These are phyloP conservation scores for Amniculicola lignicola DNA, from an alignment of 495 filamentous ascomycete genomes.

Conservation along the genomic window DNA sequence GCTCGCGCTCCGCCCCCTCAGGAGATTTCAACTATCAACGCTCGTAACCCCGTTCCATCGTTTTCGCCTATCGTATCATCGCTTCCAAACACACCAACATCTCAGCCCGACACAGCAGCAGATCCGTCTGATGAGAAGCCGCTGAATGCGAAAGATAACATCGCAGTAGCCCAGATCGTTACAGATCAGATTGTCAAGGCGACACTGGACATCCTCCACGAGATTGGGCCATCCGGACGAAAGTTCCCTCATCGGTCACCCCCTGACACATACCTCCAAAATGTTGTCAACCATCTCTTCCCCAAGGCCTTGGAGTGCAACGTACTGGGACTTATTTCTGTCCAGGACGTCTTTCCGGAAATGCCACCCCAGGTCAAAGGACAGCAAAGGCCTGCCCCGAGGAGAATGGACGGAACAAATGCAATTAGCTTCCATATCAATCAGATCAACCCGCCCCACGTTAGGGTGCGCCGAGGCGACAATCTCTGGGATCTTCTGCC, in stretches of 20 bases:
- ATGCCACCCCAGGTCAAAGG: slow-evolving; percentile 21
- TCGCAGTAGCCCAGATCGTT: slow-evolving; percentile 60
- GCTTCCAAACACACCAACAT: slow-evolving; percentile 47
- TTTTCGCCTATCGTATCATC: slow-evolving; percentile 49
- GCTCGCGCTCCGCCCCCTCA: slow-evolving; percentile 12
- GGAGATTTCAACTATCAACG: neutral
- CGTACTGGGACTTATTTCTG: slow-evolving; percentile 4
- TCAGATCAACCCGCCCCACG: slow-evolving; percentile 57
- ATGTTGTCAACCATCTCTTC: slow-evolving; percentile 23
- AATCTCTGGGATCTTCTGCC: slow-evolving; percentile 73
- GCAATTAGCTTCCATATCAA: slow-evolving; percentile 36
- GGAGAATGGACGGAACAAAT: slow-evolving; percentile 22
- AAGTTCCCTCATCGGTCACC: neutral
- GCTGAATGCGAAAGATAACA: slow-evolving; percentile 44
- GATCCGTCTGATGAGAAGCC: slow-evolving; percentile 21
- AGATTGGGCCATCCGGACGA: neutral
- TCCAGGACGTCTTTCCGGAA: slow-evolving; percentile 31
- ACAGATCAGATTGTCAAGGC: slow-evolving; percentile 55
- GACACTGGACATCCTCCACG: slow-evolving; percentile 25
- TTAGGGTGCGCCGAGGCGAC: slow-evolving; percentile 75
- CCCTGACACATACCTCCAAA: slow-evolving; percentile 1
- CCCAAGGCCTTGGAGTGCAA: slow-evolving; percentile 23
- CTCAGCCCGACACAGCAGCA: slow-evolving; percentile 20
- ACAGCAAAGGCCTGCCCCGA: slow-evolving; percentile 21
- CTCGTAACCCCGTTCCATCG: slow-evolving; percentile 14